These are phyloP conservation scores for Bruguiera gymnorhiza DNA, from an alignment of 345 rosid species.

Conservation along the genomic window DNA sequence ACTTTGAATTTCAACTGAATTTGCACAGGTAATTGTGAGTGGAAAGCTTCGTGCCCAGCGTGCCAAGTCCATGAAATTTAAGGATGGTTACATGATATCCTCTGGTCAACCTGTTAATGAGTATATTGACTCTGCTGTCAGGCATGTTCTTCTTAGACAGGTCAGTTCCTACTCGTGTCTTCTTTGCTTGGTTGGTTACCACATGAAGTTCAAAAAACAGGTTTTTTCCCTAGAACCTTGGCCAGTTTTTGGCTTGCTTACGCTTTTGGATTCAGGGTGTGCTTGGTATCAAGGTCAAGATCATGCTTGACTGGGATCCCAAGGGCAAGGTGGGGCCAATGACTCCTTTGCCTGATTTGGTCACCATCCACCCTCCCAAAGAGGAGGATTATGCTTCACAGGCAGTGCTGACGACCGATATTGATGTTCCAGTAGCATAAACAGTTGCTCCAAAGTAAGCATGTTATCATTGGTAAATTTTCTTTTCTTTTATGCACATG, in stretches of 20 bases:
- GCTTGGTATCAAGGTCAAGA: conserved; percentile 70
- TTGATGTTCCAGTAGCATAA: conserved; percentile 42
- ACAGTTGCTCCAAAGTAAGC: background rate
- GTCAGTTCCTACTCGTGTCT: conserved; percentile 26
- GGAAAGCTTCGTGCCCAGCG: conserved; percentile 36
- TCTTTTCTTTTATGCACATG: background rate
- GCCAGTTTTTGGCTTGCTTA: background rate
- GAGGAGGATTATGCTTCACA: conserved; percentile 34
- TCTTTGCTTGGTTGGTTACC: background rate
- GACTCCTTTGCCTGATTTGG: conserved; percentile 75
- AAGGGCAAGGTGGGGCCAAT: conserved; percentile 59
- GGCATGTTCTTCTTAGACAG: conserved; percentile 90
- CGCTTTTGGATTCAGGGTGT: conserved; percentile 44
- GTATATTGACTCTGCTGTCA: conserved; percentile 84
- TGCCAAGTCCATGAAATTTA: conserved; percentile 35
- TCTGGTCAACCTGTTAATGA: conserved; percentile 89
- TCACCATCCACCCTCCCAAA: conserved; percentile 73
- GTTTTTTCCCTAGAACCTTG: background rate
- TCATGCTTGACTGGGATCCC: conserved; percentile 78
- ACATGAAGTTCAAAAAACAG: too few species aligned
- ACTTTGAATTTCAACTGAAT: background rate
- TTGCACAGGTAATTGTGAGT: conserved; percentile 47
- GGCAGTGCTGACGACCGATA: conserved; percentile 24
- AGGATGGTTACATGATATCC: conserved; percentile 74
- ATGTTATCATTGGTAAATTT: background rate